Evolutionary conservation across 2,329 filamentous ascomycete species (phyloP), one percentile per base, ranked within the genome.

Genomic region (Trichoderma sp.): DNA sequence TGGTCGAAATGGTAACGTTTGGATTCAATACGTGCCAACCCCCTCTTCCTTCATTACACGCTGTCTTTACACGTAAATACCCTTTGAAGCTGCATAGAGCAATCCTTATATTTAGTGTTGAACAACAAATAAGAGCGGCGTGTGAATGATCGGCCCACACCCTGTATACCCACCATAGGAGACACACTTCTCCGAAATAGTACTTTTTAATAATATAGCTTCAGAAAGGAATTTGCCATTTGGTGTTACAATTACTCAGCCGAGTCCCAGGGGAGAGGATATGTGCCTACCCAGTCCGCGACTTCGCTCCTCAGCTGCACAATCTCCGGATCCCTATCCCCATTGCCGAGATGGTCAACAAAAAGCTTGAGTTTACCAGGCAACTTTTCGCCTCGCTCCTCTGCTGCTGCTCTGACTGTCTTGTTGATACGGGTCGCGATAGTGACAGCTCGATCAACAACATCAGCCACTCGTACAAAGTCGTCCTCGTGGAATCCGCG

Each of bases 401-500:
- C 87, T 12, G 90, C 89, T n/a, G 88, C 87, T 76, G 92, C 90
- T 76, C 88, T 88, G 4, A 91, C 91, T 73, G 89, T 88, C 81
- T 90, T 93, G 82, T 95, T 91, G 60, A 97, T 84, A 73, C 92
- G 89, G 76, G 91, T 87, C 1, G 93, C 91, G 76, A 97, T 94
- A 34, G 88, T 89, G 61, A 97, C 93, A 9, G 92, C 92, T 62
- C 93, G 90, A 82, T 95, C 93, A 68, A 97, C 93, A 74, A 97
- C 93, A 78, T 94, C 92, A 15, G 93, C 94, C 15, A 97, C 93
- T 18, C 93, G 89, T 70, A 89, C 89, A 83, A 98, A 99, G 83
- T 99, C 96, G 70, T 92, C 90, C 78, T 95, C 91, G 76, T 88
- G 89, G 81, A 99, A 95, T n/a, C 95, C 96, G 73, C 96, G 90